Conservation (phyloP, 805 yeast genomes). For the Cyberlindnera euphorbiiphila region DNA sequence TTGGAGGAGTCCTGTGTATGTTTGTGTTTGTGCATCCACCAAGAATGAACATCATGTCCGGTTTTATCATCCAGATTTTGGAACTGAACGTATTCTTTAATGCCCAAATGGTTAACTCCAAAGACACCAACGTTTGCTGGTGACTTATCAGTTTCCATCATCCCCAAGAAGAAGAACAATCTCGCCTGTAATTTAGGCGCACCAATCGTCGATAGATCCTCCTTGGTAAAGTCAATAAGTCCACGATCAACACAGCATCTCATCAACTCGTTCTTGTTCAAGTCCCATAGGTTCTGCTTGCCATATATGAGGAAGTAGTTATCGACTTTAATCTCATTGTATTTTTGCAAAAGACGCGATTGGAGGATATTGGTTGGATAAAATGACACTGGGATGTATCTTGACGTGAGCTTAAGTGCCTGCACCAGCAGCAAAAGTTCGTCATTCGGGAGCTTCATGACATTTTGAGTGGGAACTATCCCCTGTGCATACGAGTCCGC, state of each 20-base stretch:
- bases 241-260: conserved; percentile 55
- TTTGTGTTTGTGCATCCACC: conserved; percentile 17
- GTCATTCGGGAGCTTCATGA: conserved; percentile 41
- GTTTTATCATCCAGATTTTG: conserved; percentile 9
- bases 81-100: conserved; percentile 8
- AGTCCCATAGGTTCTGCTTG: conserved; percentile 38
- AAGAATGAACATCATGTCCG: conserved; percentile 14
- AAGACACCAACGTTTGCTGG: conserved; percentile 31
- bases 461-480: conserved; percentile 38
- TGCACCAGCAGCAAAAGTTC: conserved; percentile 37
- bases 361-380: conserved; percentile 39
- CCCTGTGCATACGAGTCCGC: conserved; percentile 15
- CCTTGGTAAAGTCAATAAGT: conserved; percentile 37
- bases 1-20: no score
- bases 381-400: conserved; percentile 37
- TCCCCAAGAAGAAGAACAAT: conserved; percentile 37
- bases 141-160: conserved; percentile 34
- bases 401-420: conserved; percentile 36
- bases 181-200: conserved; percentile 34
- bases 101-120: conserved; percentile 27
- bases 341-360: conserved; percentile 34
- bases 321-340: conserved; percentile 47
- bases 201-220: conserved; percentile 32
- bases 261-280: conserved; percentile 48
- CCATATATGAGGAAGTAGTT: conserved; percentile 38